Evolutionary conservation across 768 basidiomycete genomes (phyloP), one percentile per base, ranked within the genome.

Genomic region (Agrocybe praecox): DNA sequence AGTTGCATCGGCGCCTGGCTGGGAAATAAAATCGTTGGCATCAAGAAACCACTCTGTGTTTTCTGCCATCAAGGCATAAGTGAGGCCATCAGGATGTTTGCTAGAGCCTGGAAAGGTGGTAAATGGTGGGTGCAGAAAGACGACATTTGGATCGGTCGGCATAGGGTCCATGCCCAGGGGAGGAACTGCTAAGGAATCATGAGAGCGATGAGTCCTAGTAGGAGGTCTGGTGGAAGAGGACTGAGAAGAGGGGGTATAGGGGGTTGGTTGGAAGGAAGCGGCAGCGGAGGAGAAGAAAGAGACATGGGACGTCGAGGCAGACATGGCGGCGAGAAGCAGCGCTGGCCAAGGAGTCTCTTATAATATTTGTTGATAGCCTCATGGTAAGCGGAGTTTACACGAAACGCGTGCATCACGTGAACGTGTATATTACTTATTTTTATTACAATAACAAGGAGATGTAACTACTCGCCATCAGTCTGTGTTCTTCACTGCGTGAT

Each of bases 21-120:
- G 72, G 40, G 74, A 74, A 34, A 80, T 74, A 61, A 89, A 92
- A 69, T 92, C 90, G 50, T 74, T 68, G 17, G 88, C 67, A 64
- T 87, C 85, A 57, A 93, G 77, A 66, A 92, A 93, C 91, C 91
- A 93, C 53, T 92, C 85, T 8, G 83, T 80, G 64, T 92, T 88
- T 36, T 82, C 80, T n/a, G 89, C 86, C 77, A 93, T 80, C 43
- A 88, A 66, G 55, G 81, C 78, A 67, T 89, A 93, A 4, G 84
- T 83, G 49, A 92, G 78, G 23, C 89, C 89, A 56, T 89, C 88
- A 1, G 83, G 79, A 72, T 84, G 77, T 15, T 73, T 66, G 56
- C 85, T 75, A 18, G 87, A 79, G 50, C 83, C 74, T 1, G 90
- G 90, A 65, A 91, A 91, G 29, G 74, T 66, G 46, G 73, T 76